These are phyloP conservation scores for Dactylonectria estremocensis DNA, from an alignment of 2,329 filamentous ascomycete genomes.

Conservation along the genomic window DNA sequence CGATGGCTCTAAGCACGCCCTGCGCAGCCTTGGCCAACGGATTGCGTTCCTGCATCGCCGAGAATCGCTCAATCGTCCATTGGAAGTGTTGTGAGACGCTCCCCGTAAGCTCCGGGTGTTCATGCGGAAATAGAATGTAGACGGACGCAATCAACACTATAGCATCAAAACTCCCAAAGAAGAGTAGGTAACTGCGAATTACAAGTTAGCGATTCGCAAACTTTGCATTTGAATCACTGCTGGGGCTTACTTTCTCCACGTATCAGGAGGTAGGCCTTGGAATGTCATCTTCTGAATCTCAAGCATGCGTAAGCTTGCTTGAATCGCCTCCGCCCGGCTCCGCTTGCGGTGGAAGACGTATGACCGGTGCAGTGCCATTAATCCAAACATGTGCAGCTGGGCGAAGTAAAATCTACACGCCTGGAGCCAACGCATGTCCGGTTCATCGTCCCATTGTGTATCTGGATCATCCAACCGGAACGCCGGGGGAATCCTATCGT, in stretches of 20 bases:
- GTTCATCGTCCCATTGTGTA: slow-evolving; percentile 68
- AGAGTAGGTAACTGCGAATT: slow-evolving; percentile 64
- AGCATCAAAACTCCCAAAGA: slow-evolving; percentile 76
- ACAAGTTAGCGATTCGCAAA: slow-evolving; percentile 2
- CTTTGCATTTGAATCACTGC: background rate
- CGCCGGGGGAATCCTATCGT: slow-evolving; percentile 64
- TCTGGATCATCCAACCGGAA: slow-evolving; percentile 72
- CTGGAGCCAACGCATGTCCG: slow-evolving; percentile 68
- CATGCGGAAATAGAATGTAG: slow-evolving; percentile 72
- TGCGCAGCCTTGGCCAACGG: slow-evolving; percentile 68
- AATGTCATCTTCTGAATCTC: slow-evolving; percentile 68
- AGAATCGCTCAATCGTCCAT: slow-evolving; percentile 72
- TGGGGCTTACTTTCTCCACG: slow-evolving; percentile 61
- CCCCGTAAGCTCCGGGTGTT: slow-evolving; percentile 65
- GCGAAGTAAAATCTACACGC: slow-evolving; percentile 62
- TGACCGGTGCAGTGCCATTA: slow-evolving; percentile 73
- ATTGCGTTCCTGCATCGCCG: slow-evolving; percentile 69
- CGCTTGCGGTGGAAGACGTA: slow-evolving; percentile 72
- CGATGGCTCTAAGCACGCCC: slow-evolving; percentile 69
- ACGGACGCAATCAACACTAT: slow-evolving; percentile 73
- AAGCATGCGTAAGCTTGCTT: slow-evolving; percentile 70
- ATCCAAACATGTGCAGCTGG: slow-evolving; percentile 66
- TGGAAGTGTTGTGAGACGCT: slow-evolving; percentile 69
- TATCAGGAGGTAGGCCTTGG: slow-evolving; percentile 63
- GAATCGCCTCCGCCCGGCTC: slow-evolving; percentile 70